Evolutionary conservation across 768 basidiomycete genomes (phyloP).

Genomic region (Candolleomyces eurysporus): DNA sequence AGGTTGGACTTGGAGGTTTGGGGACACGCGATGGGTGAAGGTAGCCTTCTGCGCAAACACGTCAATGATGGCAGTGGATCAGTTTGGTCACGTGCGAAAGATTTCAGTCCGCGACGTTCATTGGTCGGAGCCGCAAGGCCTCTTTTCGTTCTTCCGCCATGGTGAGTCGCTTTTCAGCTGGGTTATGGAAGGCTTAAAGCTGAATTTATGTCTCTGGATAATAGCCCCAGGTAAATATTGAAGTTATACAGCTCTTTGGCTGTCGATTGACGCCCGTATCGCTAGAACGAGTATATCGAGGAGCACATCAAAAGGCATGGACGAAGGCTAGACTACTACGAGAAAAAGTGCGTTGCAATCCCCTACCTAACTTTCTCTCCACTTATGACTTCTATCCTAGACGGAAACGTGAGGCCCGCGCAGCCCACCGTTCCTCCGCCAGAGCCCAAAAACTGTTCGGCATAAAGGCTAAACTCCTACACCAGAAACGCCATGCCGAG

Average conservation of each 20-base stretch:
- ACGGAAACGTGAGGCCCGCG: conserved; percentile 80
- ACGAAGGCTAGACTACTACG: conserved; percentile 92
- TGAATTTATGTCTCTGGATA: conserved; percentile 14
- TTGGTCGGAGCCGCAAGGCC: neutral
- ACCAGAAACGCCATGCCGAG: conserved; percentile 93
- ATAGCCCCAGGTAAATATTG: conserved; percentile 63
- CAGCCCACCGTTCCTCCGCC: conserved; percentile 74
- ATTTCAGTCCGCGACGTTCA: conserved; percentile 7
- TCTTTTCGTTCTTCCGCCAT: conserved; percentile 33
- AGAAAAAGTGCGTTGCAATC: conserved; percentile 71
- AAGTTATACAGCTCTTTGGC: neutral
- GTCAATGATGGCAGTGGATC: conserved; percentile 12
- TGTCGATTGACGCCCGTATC: neutral
- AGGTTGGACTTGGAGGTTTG: neutral
- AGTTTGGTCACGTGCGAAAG: conserved; percentile 29
- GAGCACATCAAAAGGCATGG: conserved; percentile 98
- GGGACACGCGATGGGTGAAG: neutral
- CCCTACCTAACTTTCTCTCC: conserved; percentile 4
- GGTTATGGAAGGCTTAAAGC: conserved; percentile 2
- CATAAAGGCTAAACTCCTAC: conserved; percentile 96
- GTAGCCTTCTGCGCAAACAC: conserved; percentile 6
- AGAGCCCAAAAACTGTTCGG: conserved; percentile 93
- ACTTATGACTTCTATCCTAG: conserved; percentile 34
- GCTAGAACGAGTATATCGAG: conserved; percentile 97
- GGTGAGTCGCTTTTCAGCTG: conserved; percentile 29